Evolutionary conservation across 305 asterid species (phyloP), one percentile per base, ranked within the genome.

Genomic region (Rubia balearica): DNA sequence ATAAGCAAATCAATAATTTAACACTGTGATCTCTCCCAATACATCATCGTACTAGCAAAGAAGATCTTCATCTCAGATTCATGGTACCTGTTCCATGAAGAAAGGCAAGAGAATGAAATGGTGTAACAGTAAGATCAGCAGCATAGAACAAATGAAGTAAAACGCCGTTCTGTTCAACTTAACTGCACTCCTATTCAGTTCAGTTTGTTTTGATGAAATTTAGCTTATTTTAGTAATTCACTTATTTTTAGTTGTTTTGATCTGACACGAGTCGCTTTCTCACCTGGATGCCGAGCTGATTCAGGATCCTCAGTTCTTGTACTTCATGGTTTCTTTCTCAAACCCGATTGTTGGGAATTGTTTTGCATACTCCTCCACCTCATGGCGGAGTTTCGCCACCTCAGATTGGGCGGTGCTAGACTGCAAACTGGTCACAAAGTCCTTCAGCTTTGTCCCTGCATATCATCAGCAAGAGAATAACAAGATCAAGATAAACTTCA

Each of bases 311-410:
- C 75, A 91, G 79, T 82, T 83, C 74, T 89, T 92, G 89, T 90
- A 90, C 83, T 92, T 92, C 96, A 92, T 92, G 79, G 96, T 90
- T 75, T 85, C 96, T 73, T 90, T 92, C 84, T 90, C 96, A 65
- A 92, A 92, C 14, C 98, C 96, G 62, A 92, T 87, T 45, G 98
- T 92, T 24, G 98, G 98, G 76, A 92, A 92, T 77, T 90, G 98
- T 79, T 92, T 92, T 0, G 98, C 96, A 27, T 75, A 92, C 76
- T 92, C 92, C 84, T 92, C 98, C 75, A 92, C 92, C 5, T 80
- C 87, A 41, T 70, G 87, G 69, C 96, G 91, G 65, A 92, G 91
- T 76, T 87, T 87, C 13, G 86, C 80, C 51, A 85, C 75, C 85
- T 88, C 96, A 1, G 96, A 83, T 73, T 92, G 87, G 85, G 84